Evolutionary conservation across 2,329 filamentous ascomycete genomes (phyloP), one percentile per base, ranked within the genome.

Genomic region (Chrysosporium keratinophilum): DNA sequence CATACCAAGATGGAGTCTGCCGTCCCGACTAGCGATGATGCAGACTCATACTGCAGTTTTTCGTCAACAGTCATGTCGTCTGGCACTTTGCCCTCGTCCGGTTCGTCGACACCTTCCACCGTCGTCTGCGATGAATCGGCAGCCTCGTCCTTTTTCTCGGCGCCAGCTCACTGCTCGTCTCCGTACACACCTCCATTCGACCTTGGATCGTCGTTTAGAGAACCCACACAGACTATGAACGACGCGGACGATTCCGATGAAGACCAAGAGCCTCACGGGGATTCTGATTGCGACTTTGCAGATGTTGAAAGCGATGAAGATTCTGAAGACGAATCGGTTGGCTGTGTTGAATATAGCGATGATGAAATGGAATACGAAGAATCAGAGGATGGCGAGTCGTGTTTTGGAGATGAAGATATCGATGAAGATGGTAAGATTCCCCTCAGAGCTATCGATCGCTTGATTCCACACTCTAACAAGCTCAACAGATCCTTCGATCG

Each of bases 351-450:
- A 5, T 28, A 48, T n/a, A 49, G 50, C 20, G 56, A 54, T 20
- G 40, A 56, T 19, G 56, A 53, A 39, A 52, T 52, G 50, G 54
- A 50, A 11, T 50, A 41, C 23, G 46, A 56, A 17, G 50, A 52
- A 14, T 45, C 42, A 28, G 56, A 51, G 42, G 52, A 54, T 34
- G 51, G 14, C n/a, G 51, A 54, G 12, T 48, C 51, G 6, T 45
- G 20, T 50, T 34, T 41, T 23, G 42, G 14, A 5, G 47, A 31
- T 20, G 53, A 55, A 19, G 53, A 55, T 14, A 17, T 23, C 7
- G 53, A 55, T 11, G 20, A 46, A 23, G 40, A 55, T 34, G 51
- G 51, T 54, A 37, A 11, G 51, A 34, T 33, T 46, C 4, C 40
- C 6, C 12, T 17, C 33, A 1, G 9, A 33, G 15, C 14, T 40